A percentile compares a stretch with the other conserved stretches of the same genome.
Evolutionary conservation across 139 green algal genomes (phyloP).

Genomic region (Coccomyxa sp.): DNA sequence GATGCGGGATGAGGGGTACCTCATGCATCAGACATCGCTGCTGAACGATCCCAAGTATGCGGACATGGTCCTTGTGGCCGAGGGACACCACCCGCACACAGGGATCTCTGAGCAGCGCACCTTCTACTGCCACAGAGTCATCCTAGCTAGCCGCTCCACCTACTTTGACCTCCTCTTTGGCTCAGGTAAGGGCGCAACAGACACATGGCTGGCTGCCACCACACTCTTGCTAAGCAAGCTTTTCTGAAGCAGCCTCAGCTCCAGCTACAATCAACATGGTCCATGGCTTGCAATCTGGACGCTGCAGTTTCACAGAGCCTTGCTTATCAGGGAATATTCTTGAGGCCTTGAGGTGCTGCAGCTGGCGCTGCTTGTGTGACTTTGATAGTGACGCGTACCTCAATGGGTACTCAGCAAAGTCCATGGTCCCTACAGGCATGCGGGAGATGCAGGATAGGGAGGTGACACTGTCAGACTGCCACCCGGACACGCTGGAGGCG

Average conservation of each 20-base stretch:
- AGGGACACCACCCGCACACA: background rate
- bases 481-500: constrained; percentile 3
- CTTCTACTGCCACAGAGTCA: background rate
- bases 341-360: background rate
- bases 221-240: no score
- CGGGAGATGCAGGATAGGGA: background rate
- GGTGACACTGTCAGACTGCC: background rate
- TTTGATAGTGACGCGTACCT: background rate
- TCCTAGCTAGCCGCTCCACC: background rate
- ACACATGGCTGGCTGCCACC: no score
- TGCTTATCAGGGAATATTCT: background rate
- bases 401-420: background rate
- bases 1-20: background rate
- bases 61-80: background rate
- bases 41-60: background rate
- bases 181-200: no score
- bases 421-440: background rate
- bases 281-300: no score
- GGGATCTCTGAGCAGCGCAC: background rate
- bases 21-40: background rate
- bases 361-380: background rate
- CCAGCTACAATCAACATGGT: background rate
- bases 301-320: no score
- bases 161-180: constrained; percentile 2
- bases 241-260: background rate